A percentile compares a stretch with the other conserved stretches of the same genome.
These are phyloP conservation scores for Periconia digitata DNA, from an alignment of 2,329 filamentous ascomycete species.

Conservation along the genomic window DNA sequence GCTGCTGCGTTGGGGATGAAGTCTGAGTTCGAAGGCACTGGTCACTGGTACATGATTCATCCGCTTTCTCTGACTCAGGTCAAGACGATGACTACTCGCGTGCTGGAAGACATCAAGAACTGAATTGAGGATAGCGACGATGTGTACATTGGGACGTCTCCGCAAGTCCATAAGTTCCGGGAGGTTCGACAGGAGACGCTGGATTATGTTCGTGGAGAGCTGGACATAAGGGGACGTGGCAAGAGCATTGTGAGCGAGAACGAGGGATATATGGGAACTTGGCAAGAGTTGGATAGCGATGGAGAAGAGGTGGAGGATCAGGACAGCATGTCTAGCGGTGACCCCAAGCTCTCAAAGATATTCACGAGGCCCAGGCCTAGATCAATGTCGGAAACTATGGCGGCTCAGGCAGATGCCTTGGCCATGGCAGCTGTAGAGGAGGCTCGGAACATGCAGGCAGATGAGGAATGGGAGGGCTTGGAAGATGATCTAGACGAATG, in stretches of 20 bases:
- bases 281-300: conserved; percentile 4
- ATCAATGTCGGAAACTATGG: too few species aligned
- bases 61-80: conserved; percentile 8
- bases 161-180: conserved; percentile 7
- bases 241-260: conserved; percentile 1
- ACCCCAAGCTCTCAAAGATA: too few species aligned
- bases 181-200: conserved; percentile 9
- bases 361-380: too few species aligned
- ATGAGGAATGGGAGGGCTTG: neutral
- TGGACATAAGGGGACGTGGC: conserved; percentile 2
- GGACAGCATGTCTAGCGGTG: neutral
- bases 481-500: neutral
- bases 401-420: neutral
- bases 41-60: conserved; percentile 15
- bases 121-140: conserved; percentile 13
- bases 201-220: conserved; percentile 8
- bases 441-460: neutral
- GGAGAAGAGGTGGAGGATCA: neutral
- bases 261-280: conserved; percentile 10
- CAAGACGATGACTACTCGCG: conserved; percentile 3
- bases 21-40: conserved; percentile 1
- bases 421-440: neutral
- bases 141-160: neutral
- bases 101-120: conserved; percentile 9
- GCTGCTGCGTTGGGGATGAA: conserved; percentile 5